A percentile compares a stretch with the other conserved stretches of the same genome.
phyloP scores from a whole-genome alignment of 805 yeast species.

The Komagataella phaffii region DNA sequence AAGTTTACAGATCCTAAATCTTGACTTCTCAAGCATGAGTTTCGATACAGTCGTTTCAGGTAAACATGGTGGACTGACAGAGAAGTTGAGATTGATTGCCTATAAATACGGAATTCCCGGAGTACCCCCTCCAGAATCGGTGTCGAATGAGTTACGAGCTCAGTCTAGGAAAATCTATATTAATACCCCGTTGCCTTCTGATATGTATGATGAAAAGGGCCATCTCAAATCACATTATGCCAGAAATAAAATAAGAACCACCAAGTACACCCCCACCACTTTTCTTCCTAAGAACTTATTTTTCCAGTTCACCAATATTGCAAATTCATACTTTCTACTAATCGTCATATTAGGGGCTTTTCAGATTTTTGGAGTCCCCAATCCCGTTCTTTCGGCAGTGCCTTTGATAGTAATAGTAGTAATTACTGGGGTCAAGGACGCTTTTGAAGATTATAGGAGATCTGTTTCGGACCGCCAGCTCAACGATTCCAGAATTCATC shows the following conservation, averaged over 20 bases:
- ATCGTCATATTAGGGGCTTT: conserved; percentile 46
- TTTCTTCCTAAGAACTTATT: conserved; percentile 43
- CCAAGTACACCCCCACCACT: conserved; percentile 45
- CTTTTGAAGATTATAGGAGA: conserved; percentile 64
- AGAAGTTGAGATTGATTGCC: conserved; percentile 1
- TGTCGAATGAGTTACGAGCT: background rate
- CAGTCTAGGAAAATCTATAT: conserved; percentile 36
- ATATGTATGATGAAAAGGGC: conserved; percentile 20
- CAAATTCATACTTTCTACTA: conserved; percentile 43
- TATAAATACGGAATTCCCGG: conserved; percentile 1
- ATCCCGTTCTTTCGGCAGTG: conserved; percentile 65
- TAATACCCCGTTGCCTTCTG: conserved; percentile 48
- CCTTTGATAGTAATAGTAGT: conserved; percentile 71
- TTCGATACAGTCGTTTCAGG: background rate
- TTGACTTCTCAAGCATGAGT: background rate
- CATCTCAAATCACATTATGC: conserved; percentile 27
- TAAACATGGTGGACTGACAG: background rate
- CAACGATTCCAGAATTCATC: conserved; percentile 51
- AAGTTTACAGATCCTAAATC: background rate
- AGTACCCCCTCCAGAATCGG: background rate
- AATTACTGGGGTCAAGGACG: conserved; percentile 66
- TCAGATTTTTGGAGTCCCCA: conserved; percentile 59
- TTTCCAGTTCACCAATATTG: conserved; percentile 44
- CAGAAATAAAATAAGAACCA: conserved; percentile 47
- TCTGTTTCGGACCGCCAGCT: conserved; percentile 50